Evolutionary conservation across 192 early-diverging fungal species (phyloP), one percentile per base, ranked within the genome.

Genomic region (Podila verticillata): DNA sequence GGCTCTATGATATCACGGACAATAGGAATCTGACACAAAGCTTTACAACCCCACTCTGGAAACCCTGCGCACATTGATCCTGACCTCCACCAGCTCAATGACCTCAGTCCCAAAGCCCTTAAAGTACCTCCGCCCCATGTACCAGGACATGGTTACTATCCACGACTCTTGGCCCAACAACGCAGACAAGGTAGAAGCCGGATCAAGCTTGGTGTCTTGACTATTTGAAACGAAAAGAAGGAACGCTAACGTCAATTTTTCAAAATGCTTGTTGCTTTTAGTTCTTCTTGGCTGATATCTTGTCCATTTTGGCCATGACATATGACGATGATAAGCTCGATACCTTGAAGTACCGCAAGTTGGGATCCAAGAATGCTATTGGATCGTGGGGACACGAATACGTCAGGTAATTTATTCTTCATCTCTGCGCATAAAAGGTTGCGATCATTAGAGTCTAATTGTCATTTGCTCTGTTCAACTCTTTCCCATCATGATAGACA

Each of bases 381-480:
- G 95, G 95, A 13, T 94, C 92, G 56, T 99, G 97, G 97, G 98
- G 98, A 22, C 98, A 99, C 70, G 98, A 99, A 92, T 99, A 98
- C 80, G 98, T 98, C 69, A 89, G 96, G 89, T 92, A 84, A 10
- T 66, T 19, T 28, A 24, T 10, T 29, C 4, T 4, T 47, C 5
- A 19, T 35, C 9, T 15, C 15, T n/a, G 15, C 13, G 30, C 28
- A 35, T 20, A 29, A 7, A 2, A 15, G 3, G 17, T 44, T 44
- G 13, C 0, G 2, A 0, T 44, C 13, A 0, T 15, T 44, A 17
- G 13, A 15, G 39, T 44, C 39, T 44, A 44, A 44, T 44, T 44
- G 39, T 44, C n/a, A n/a, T 44, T 44, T 44, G 15, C 39, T 0
- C 17, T 44, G 15, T 17, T 12, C 39, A 44, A 10, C 39, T 44